phyloP scores from a whole-genome alignment of 192 early-diverging fungal genomes.

The Linnemannia hyalina region DNA sequence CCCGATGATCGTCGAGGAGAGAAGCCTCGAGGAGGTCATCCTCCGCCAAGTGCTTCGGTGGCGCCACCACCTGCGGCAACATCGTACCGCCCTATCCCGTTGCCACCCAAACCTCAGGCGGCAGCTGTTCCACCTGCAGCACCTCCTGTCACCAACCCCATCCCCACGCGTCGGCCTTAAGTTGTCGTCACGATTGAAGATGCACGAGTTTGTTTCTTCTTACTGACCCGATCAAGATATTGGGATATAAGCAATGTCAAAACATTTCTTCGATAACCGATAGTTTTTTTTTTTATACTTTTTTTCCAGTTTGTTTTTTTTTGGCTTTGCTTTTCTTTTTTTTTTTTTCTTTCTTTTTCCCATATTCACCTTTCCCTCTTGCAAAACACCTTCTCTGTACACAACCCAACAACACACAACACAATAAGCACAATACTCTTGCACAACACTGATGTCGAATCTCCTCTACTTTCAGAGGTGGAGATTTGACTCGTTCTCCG shows the following conservation, averaged over 20 bases:
- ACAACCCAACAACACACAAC: neutral
- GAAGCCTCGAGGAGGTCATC: constrained; percentile 24
- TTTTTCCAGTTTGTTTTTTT: neutral
- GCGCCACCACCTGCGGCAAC: neutral
- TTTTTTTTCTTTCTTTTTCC: neutral
- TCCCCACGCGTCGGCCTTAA: neutral
- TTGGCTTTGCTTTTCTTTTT: constrained; percentile 1
- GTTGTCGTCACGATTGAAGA: neutral
- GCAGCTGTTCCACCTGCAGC: constrained; percentile 33
- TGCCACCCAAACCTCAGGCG: constrained; percentile 37
- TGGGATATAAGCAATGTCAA: too few relatives aligned
- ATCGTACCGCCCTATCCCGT: constrained; percentile 40
- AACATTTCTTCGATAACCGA: neutral
- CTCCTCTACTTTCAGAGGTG: neutral
- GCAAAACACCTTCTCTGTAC: neutral
- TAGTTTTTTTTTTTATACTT: neutral
- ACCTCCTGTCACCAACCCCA: constrained; percentile 7
- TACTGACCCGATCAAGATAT: neutral
- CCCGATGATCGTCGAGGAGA: constrained; percentile 41
- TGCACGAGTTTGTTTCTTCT: neutral
- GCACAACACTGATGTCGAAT: too few relatives aligned
- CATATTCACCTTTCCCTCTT: neutral
- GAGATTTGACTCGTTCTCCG: neutral
- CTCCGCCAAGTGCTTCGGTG: neutral
- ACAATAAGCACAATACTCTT: neutral